These are phyloP conservation scores for Clonostachys sp. DNA, from an alignment of 2,329 filamentous ascomycete genomes.

Conservation along the genomic window DNA sequence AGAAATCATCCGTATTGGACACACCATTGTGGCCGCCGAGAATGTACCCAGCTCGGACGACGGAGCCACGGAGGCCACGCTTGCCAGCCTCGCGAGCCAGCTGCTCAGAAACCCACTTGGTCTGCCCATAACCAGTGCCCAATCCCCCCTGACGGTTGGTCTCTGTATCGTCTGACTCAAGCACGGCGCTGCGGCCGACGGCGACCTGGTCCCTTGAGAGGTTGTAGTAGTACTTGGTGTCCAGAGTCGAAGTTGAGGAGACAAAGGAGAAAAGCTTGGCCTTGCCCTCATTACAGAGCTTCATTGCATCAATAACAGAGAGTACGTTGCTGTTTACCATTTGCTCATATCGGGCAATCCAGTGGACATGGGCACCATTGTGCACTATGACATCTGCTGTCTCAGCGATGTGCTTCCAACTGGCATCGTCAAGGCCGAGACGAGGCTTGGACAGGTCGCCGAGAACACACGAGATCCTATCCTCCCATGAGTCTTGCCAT, in stretches of 20 bases:
- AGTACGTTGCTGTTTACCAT: conserved; percentile 73
- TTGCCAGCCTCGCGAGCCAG: conserved; percentile 74
- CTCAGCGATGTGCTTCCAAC: conserved; percentile 61
- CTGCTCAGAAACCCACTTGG: conserved; percentile 73
- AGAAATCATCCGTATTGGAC: conserved; percentile 83
- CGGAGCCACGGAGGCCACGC: conserved; percentile 69
- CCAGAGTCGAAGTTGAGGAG: conserved; percentile 71
- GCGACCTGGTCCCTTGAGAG: conserved; percentile 60
- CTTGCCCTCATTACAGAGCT: conserved; percentile 71
- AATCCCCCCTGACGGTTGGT: conserved; percentile 45
- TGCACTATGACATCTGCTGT: conserved; percentile 72
- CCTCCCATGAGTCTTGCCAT: conserved; percentile 67
- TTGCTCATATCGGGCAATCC: conserved; percentile 73
- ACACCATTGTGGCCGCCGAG: conserved; percentile 69
- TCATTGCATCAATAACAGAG: conserved; percentile 72
- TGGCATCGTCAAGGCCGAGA: conserved; percentile 64
- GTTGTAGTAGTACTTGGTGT: conserved; percentile 75
- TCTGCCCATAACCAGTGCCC: conserved; percentile 84
- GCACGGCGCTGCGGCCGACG: conserved; percentile 56
- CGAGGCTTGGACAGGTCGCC: conserved; percentile 71
- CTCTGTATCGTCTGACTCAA: conserved; percentile 70
- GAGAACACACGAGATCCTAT: conserved; percentile 60
- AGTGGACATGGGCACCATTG: conserved; percentile 79
- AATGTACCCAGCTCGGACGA: conserved; percentile 83
- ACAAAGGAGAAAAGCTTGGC: conserved; percentile 77